phyloP scores from a whole-genome alignment of 1,139 yeast species.

The Geotrichum cucujoidarum region DNA sequence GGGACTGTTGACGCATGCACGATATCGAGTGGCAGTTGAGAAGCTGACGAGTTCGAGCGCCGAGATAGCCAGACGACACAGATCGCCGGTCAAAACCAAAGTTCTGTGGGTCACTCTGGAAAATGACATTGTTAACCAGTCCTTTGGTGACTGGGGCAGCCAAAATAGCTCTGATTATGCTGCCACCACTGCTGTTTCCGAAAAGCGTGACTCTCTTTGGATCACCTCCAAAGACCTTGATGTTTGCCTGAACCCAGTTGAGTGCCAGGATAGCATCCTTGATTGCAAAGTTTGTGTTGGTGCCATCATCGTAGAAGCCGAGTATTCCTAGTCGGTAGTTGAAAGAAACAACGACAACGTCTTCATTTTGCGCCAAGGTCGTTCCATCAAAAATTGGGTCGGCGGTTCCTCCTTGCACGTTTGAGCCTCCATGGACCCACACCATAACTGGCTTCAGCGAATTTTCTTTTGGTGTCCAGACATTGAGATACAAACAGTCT shows the following conservation, averaged over 20 bases:
- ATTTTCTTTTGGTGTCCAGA: constrained; percentile 24
- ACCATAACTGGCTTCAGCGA: constrained; percentile 32
- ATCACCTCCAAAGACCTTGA: constrained; percentile 38
- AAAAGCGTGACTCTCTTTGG: constrained; percentile 35
- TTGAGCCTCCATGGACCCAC: constrained; percentile 43
- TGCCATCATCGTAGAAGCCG: constrained; percentile 35
- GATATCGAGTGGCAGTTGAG: constrained; percentile 24
- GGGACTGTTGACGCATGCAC: constrained; percentile 26
- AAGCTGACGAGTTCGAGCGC: constrained; percentile 17
- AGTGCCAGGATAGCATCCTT: constrained; percentile 36
- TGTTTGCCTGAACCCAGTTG: constrained; percentile 38
- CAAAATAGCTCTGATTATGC: constrained; percentile 30
- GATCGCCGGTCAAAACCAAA: constrained; percentile 26
- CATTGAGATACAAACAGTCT: constrained; percentile 31
- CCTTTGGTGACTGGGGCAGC: constrained; percentile 26
- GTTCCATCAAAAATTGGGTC: constrained; percentile 36
- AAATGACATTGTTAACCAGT: constrained; percentile 29
- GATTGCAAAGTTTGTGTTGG: constrained; percentile 35
- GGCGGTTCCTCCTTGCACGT: constrained; percentile 32
- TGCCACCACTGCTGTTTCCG: constrained; percentile 41
- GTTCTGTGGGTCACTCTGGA: constrained; percentile 34
- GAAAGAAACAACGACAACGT: constrained; percentile 37
- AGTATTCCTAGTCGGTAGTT: constrained; percentile 39
- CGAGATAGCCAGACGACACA: constrained; percentile 24
- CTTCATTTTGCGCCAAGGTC: constrained; percentile 30